Evolutionary conservation across 345 rosid genomes (phyloP).

Genomic region (Heritiera fomes): DNA sequence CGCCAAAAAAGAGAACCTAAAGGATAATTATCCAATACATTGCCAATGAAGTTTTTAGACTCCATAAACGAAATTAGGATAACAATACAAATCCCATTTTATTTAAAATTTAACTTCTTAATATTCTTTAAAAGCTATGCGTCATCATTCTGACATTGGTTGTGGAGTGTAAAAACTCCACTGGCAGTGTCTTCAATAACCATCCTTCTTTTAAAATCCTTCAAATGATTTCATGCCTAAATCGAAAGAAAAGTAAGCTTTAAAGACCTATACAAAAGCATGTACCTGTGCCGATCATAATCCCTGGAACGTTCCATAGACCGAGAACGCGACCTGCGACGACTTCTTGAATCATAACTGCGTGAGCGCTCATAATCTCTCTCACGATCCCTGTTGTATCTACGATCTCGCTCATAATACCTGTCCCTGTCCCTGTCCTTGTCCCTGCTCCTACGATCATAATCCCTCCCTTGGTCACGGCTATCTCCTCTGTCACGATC

Average conservation of each 20-base stretch:
- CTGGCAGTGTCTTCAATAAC: too few species aligned
- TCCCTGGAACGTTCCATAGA: constrained; percentile 79
- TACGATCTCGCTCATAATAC: constrained; percentile 71
- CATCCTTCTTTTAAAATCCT: not conserved
- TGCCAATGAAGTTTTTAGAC: too few species aligned
- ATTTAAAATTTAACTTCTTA: too few species aligned
- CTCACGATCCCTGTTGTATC: constrained; percentile 59
- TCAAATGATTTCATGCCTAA: not conserved
- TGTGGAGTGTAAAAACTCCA: too few species aligned
- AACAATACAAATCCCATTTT: too few species aligned
- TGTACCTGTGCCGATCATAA: constrained; percentile 84
- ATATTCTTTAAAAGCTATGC: too few species aligned
- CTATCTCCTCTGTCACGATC: constrained; percentile 68
- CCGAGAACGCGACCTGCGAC: constrained; percentile 78
- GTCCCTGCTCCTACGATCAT: constrained; percentile 77
- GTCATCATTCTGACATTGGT: too few species aligned
- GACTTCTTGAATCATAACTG: constrained; percentile 76
- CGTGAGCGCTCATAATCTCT: constrained; percentile 69
- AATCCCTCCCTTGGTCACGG: constrained; percentile 78
- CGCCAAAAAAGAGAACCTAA: not conserved
- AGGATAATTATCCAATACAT: not conserved
- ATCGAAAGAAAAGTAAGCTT: not conserved
- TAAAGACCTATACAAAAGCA: not conserved
- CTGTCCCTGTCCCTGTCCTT: constrained; percentile 56
- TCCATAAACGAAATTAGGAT: too few species aligned